phyloP scores from a whole-genome alignment of 1,284 basidiomycete species.

The Microbotryum scabiosae region DNA sequence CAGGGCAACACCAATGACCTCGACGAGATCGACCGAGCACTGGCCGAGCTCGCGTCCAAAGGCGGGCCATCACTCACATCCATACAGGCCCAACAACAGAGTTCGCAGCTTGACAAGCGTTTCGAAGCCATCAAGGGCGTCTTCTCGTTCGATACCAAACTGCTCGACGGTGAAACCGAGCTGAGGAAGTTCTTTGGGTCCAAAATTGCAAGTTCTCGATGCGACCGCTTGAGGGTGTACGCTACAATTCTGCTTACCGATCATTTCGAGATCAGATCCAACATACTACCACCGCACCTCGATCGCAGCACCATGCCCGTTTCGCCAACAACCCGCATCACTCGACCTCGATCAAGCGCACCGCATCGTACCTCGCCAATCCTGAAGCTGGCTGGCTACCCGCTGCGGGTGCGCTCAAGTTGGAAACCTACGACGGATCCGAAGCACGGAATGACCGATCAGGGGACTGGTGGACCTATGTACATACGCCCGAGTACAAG shows the following conservation, averaged over 20 bases:
- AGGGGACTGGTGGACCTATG: constrained; percentile 77
- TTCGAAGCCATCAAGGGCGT: constrained; percentile 18
- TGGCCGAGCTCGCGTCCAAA: constrained; percentile 72
- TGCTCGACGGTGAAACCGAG: constrained; percentile 78
- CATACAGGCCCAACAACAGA: not conserved
- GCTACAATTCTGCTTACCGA: not conserved
- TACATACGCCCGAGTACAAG: constrained; percentile 73
- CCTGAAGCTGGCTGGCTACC: constrained; percentile 42
- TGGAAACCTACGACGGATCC: constrained; percentile 43
- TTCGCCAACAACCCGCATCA: constrained; percentile 35
- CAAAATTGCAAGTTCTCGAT: constrained; percentile 58
- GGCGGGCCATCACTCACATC: constrained; percentile 39
- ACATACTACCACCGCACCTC: constrained; percentile 13
- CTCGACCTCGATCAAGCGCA: constrained; percentile 31
- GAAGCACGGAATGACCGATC: constrained; percentile 29
- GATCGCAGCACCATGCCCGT: constrained; percentile 32
- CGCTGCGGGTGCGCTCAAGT: constrained; percentile 46
- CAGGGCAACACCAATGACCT: constrained; percentile 34
- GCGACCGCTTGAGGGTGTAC: no score
- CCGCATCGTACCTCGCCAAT: constrained; percentile 35
- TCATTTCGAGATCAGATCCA: not conserved
- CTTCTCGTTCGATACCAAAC: constrained; percentile 55
- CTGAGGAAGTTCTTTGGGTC: constrained; percentile 85
- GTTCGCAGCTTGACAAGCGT: not conserved
- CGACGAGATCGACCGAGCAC: constrained; percentile 71